A percentile compares a stretch with the other conserved stretches of the same genome.
Conservation (phyloP, 2,329 filamentous ascomycete genomes). For the Colletotrichum godetiae region DNA sequence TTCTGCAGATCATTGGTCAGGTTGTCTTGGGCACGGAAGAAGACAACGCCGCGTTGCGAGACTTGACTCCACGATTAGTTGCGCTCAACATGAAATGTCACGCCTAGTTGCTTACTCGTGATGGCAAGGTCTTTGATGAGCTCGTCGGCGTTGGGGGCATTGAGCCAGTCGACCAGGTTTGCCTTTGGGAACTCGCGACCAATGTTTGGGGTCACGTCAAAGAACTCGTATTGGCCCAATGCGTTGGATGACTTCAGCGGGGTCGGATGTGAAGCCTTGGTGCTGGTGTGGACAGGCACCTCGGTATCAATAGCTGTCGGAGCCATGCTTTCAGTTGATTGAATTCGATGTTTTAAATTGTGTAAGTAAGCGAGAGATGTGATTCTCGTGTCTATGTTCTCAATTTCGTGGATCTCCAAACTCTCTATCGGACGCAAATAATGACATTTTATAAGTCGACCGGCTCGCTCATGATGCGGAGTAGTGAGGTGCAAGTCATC, state of each 20-base stretch:
- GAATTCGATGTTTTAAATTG: background rate
- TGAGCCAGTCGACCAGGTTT: constrained; percentile 65
- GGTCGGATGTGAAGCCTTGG: constrained; percentile 12
- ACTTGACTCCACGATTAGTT: constrained; percentile 49
- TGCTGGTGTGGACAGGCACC: constrained; percentile 22
- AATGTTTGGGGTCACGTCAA: constrained; percentile 65
- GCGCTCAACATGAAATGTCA: background rate
- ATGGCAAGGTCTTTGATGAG: constrained; percentile 70
- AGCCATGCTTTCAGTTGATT: constrained; percentile 14
- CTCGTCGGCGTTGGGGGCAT: constrained; percentile 64
- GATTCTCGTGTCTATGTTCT: no score
- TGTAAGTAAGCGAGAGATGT: no score
- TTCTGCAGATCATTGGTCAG: constrained; percentile 71
- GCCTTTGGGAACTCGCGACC: constrained; percentile 64
- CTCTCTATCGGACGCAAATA: background rate
- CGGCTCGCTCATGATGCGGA: background rate
- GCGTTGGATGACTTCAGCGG: constrained; percentile 50
- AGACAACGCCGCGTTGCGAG: constrained; percentile 72
- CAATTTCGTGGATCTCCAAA: no score
- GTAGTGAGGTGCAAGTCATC: background rate
- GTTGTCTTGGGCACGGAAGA: constrained; percentile 70
- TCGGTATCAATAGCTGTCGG: constrained; percentile 34
- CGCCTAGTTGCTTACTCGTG: constrained; percentile 55
- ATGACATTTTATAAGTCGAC: constrained; percentile 14
- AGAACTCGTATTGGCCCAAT: constrained; percentile 55